phyloP scores from a whole-genome alignment of 164 flowering plant genomes.

The Stephania yunnanensis region DNA sequence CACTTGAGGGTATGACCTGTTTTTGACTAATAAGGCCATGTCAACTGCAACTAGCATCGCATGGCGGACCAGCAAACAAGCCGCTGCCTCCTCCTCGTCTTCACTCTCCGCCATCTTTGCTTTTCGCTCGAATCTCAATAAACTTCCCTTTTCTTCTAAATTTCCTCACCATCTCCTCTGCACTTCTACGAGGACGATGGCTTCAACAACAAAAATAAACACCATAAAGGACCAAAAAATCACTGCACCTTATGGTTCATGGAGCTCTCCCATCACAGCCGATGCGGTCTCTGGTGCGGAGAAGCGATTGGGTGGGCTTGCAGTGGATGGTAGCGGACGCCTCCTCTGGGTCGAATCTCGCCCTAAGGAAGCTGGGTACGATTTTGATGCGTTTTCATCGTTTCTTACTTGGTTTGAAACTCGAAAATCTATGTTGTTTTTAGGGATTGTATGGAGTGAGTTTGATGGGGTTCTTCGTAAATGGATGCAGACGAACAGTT shows the following conservation, averaged over 20 bases:
- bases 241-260: constrained; percentile 79
- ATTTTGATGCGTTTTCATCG: not conserved
- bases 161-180: not conserved
- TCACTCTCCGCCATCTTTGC: not conserved
- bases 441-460: not conserved
- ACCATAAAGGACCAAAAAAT: constrained; percentile 21
- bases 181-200: constrained; percentile 9
- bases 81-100: not conserved
- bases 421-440: not conserved
- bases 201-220: constrained; percentile 4
- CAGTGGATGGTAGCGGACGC: constrained; percentile 53
- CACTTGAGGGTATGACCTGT: too few relatives aligned
- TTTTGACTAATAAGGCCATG: not conserved
- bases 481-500: constrained; percentile 51
- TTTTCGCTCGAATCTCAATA: not conserved
- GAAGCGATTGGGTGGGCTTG: constrained; percentile 67
- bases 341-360: constrained; percentile 85
- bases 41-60: not conserved
- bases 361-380: constrained; percentile 74
- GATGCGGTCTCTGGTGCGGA: constrained; percentile 72
- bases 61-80: not conserved
- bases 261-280: constrained; percentile 95
- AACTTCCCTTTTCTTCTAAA: not conserved
- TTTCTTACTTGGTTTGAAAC: not conserved
- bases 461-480: not conserved